Evolutionary conservation across 176 grass and related monocot genomes (phyloP), one percentile per base, ranked within the genome.

Genomic region (Aegilops speltoides): DNA sequence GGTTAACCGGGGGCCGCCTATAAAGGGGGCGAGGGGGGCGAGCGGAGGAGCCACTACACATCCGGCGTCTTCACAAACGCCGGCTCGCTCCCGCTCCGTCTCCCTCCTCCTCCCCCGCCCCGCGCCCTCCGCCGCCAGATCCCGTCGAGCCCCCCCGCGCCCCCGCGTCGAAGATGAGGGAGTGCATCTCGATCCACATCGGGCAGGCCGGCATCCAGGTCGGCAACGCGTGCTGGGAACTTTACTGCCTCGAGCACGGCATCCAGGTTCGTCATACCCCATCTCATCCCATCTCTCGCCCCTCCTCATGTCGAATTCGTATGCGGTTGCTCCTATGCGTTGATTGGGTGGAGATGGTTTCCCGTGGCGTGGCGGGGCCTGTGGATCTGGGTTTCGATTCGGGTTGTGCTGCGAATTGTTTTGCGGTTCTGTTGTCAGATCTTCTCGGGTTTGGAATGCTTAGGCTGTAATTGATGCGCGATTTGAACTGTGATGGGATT

Each of bases 111-210:
- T 4, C 15, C 37, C 43, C 19, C 73, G 50, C 46, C 16, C 17
- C 43, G 26, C 72, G 26, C 43, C 41, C 41, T 41, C 8, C 43
- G 24, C 45, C 50, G 50, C 73, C 73, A 54, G 73, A 76, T 76
- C 73, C 29, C 73, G 73, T 76, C 73, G 73, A 76, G 43, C 8
- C 0, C 24, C 24, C 15, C 24, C 40, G 4, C 40, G 5, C 50
- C 73, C 15, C 45, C 73, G 45, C 29, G 14, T 64, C 24, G 84
- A 92, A 85, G 87, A 95, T 93, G 93, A 95, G 93, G 82, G 93
- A 95, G 88, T 95, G 93, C 83, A 95, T 95, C 82, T 95, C 93
- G 75, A 84, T 98, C 79, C 95, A 98, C 87, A 93, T 98, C 61
- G 93, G 95, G 16, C 95, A 98, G 87, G 85, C 95, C 60, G 91